Percentiles rank a stretch among this genome's conserved stretches.
These are phyloP conservation scores for Acanthamoeba healyi DNA, from an alignment of 208 protist genomes.

Conservation along the genomic window DNA sequence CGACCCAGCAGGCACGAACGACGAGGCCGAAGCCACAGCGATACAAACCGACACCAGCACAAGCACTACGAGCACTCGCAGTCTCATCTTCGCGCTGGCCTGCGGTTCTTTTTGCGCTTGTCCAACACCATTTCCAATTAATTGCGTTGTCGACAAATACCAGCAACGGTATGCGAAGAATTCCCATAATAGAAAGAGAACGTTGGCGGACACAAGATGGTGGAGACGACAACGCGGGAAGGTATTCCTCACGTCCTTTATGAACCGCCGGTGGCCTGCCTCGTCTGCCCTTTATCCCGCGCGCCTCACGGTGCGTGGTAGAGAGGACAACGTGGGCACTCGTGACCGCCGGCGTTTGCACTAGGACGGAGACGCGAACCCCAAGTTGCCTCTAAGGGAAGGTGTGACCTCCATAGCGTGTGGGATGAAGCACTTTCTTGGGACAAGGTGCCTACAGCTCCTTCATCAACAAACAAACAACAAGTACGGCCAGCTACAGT, in stretches of 20 bases:
- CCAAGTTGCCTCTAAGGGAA: not conserved
- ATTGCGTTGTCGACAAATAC: too few species aligned
- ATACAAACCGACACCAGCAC: not conserved
- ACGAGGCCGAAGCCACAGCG: not conserved
- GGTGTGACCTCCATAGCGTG: not conserved
- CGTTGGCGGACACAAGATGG: too few species aligned
- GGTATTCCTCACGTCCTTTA: slow-evolving; percentile 31
- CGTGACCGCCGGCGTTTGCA: not conserved
- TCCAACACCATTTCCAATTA: too few species aligned
- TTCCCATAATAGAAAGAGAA: too few species aligned
- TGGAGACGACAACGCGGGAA: not conserved
- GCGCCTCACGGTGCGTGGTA: too few species aligned
- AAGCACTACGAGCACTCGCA: not conserved
- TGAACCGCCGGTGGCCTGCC: not conserved
- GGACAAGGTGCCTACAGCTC: slow-evolving; percentile 7
- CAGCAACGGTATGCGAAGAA: too few species aligned
- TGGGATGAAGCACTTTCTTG: slow-evolving; percentile 5
- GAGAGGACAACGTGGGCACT: not conserved
- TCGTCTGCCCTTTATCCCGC: not conserved
- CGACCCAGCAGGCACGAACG: not conserved
- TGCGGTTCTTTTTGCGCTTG: too few species aligned
- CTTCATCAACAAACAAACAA: not conserved
- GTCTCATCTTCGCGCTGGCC: too few species aligned
- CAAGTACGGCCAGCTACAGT: too few species aligned
- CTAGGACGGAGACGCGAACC: not conserved